These are phyloP conservation scores for Beauveria scarabaeidicola DNA, from an alignment of 2,329 filamentous ascomycete genomes.

Conservation along the genomic window DNA sequence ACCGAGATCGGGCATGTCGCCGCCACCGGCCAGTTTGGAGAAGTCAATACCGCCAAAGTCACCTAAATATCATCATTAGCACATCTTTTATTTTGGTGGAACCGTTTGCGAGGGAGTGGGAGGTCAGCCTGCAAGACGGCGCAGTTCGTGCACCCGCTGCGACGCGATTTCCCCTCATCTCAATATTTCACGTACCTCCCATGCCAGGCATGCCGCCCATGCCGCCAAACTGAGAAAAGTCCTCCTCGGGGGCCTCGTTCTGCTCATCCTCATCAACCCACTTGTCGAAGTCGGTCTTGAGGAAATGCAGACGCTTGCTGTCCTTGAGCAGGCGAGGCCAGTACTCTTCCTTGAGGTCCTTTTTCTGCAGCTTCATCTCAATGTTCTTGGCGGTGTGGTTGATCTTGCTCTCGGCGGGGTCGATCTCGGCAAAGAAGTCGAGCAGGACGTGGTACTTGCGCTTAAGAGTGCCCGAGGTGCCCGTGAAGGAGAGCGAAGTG, in stretches of 20 bases:
- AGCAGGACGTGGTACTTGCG: conserved; percentile 78
- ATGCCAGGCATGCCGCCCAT: conserved; percentile 59
- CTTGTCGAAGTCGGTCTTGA: conserved; percentile 99
- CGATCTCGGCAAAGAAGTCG: conserved; percentile 86
- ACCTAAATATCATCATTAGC: conserved; percentile 23
- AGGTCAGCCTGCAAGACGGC: background rate
- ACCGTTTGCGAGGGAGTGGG: background rate
- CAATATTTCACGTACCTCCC: conserved; percentile 31
- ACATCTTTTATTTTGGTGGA: background rate
- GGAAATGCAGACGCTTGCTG: conserved; percentile 79
- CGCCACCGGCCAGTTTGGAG: conserved; percentile 66
- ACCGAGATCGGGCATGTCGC: conserved; percentile 30
- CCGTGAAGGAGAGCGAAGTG: conserved; percentile 69
- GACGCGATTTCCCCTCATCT: background rate
- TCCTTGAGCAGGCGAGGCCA: conserved; percentile 96
- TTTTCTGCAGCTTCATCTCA: conserved; percentile 90
- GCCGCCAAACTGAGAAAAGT: conserved; percentile 59
- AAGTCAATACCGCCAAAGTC: conserved; percentile 79
- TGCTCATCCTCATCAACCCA: conserved; percentile 99
- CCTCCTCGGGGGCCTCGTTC: conserved; percentile 78
- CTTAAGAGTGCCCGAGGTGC: conserved; percentile 76
- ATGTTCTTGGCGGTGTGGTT: conserved; percentile 84
- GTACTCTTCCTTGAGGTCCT: conserved; percentile 88
- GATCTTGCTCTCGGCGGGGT: conserved; percentile 72
- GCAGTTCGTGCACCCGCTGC: conserved; percentile 15